Percentiles rank a stretch among this genome's conserved stretches.
These are phyloP conservation scores for Jasminum sambac DNA, from an alignment of 257 asterid species.

Conservation along the genomic window DNA sequence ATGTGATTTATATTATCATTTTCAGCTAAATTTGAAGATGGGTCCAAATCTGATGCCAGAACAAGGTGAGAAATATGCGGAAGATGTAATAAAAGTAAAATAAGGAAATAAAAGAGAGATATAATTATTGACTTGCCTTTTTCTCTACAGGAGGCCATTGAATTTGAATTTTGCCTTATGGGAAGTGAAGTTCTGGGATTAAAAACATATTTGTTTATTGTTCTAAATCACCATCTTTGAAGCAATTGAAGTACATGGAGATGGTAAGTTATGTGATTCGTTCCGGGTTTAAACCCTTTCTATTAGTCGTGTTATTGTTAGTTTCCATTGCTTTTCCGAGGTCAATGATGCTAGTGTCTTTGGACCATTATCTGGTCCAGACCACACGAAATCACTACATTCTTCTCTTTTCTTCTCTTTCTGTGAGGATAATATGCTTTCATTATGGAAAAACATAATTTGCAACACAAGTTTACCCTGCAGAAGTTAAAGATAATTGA, in stretches of 20 bases:
- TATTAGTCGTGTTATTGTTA: neutral
- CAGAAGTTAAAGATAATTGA: no score
- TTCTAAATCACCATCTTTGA: no score
- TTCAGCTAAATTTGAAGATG: conserved; percentile 29
- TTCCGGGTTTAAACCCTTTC: neutral
- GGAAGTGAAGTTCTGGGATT: neutral
- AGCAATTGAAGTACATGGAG: conserved; percentile 77
- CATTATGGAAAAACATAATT: neutral
- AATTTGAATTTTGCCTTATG: conserved; percentile 19
- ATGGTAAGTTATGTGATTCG: conserved; percentile 48
- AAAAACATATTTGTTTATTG: no score
- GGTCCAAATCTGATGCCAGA: conserved; percentile 44
- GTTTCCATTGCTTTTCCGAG: neutral
- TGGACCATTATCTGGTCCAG: neutral
- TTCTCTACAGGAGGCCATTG: conserved; percentile 40
- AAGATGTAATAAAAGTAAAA: conserved; percentile 30
- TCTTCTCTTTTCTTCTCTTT: neutral
- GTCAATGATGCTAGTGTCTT: neutral
- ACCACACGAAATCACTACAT: neutral
- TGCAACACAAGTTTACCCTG: neutral
- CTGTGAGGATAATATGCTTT: neutral
- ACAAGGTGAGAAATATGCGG: conserved; percentile 38
- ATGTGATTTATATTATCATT: conserved; percentile 10
- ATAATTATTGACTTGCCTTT: conserved; percentile 45
- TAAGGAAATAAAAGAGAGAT: conserved; percentile 26